phyloP scores from a whole-genome alignment of 352 stramenopile genomes.

The Peronospora tabacina region DNA sequence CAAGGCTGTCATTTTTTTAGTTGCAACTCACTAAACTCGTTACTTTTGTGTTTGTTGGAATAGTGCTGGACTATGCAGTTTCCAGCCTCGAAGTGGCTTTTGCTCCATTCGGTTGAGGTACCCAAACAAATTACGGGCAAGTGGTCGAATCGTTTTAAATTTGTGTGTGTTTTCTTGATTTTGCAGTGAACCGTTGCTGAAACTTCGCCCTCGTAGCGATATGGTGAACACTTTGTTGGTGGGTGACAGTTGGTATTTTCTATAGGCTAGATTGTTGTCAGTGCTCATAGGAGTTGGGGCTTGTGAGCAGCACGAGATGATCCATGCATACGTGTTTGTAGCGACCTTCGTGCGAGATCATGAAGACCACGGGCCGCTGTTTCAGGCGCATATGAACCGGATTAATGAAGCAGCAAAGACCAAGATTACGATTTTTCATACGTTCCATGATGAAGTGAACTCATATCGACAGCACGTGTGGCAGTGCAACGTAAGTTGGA shows the following conservation, averaged over 20 bases:
- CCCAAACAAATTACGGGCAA: not conserved
- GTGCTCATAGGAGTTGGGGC: not conserved
- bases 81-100: slow-evolving; percentile 61
- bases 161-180: not conserved
- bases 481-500: slow-evolving; percentile 63
- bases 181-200: slow-evolving; percentile 66
- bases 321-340: slow-evolving; percentile 86
- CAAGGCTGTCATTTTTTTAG: not conserved
- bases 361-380: slow-evolving; percentile 78
- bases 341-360: slow-evolving; percentile 68
- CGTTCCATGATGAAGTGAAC: slow-evolving; percentile 87
- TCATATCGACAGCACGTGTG: slow-evolving; percentile 80
- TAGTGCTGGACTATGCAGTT: slow-evolving; percentile 76
- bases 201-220: slow-evolving; percentile 72
- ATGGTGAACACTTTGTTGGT: slow-evolving; percentile 84
- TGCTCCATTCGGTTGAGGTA: slow-evolving; percentile 82
- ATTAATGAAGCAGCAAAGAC: slow-evolving; percentile 62
- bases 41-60: not conserved
- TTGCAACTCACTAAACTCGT: not conserved
- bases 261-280: not conserved
- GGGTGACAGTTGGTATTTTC: not conserved
- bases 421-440: slow-evolving; percentile 85
- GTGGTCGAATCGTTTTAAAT: not conserved
- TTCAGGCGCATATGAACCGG: slow-evolving; percentile 73
- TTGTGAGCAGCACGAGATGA: slow-evolving; percentile 78